A percentile compares a stretch with the other conserved stretches of the same genome.
Conservation (phyloP, 768 basidiomycete genomes). For the Albatrellus ellisii region DNA sequence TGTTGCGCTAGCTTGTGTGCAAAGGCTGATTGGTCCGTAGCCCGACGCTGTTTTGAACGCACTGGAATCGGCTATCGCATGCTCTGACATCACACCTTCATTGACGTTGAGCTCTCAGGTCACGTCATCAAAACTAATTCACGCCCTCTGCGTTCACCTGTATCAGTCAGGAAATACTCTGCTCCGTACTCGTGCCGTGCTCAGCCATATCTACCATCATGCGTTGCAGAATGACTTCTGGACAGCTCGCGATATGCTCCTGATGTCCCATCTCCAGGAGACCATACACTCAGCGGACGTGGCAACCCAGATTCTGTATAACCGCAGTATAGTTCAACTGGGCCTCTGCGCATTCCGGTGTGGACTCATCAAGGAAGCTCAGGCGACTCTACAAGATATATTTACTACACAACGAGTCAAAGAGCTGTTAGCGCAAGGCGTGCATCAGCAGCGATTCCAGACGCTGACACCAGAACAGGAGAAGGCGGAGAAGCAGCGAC, state of each 20-base stretch:
- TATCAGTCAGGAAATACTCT: constrained; percentile 89
- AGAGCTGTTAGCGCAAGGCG: constrained; percentile 92
- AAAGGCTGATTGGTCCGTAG: constrained; percentile 28
- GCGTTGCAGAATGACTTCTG: constrained; percentile 95
- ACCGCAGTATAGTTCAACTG: constrained; percentile 93
- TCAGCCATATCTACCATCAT: constrained; percentile 94
- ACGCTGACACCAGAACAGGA: constrained; percentile 89
- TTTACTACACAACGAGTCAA: constrained; percentile 95
- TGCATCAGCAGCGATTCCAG: constrained; percentile 86
- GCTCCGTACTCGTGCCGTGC: constrained; percentile 91
- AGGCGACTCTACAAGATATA: constrained; percentile 87
- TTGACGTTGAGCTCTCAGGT: constrained; percentile 44
- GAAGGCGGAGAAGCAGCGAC: constrained; percentile 88
- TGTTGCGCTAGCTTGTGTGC: neutral
- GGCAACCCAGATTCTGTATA: constrained; percentile 94
- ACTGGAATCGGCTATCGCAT: constrained; percentile 59
- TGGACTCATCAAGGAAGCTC: constrained; percentile 89
- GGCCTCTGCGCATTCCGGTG: constrained; percentile 94
- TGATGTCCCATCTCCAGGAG: constrained; percentile 98
- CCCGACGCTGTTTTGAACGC: constrained; percentile 89
- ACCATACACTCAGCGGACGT: constrained; percentile 94
- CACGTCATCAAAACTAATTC: constrained; percentile 67
- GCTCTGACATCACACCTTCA: constrained; percentile 45
- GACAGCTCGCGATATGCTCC: constrained; percentile 92
- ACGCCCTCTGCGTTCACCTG: constrained; percentile 79